Base-by-base conservation (phyloP, 192 early-diverging fungal species). In the Mortierella hygrophila region DNA sequence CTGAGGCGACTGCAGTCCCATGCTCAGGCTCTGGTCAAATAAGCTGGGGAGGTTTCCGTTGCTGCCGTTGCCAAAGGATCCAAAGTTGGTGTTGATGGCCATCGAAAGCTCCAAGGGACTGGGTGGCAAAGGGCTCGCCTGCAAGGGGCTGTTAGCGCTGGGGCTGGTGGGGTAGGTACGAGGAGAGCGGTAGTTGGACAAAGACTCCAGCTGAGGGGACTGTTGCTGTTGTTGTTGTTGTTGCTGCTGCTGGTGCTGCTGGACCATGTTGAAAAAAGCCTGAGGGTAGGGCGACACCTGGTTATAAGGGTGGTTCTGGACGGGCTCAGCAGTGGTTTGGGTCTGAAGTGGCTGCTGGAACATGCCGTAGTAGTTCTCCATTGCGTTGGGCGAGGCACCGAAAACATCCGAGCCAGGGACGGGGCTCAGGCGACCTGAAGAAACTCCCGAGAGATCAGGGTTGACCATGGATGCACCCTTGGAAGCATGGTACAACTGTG, bases 211-310 rank as follows among this genome's bases (percentile, higher is more conserved):
- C 26, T 75, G 74, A 32, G 72, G 78, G 16, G 55, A 49, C 0
- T 68, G 57, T 42, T 82, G 49, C 18, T 20, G 49, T 46, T 11
- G 60, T 10, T 52, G 73, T 29, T 75, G 74, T 15, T 52, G 69
- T 23, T 83, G 47, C 46, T 11, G 60, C 20, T 52, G 73, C 42
- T 75, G 74, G 15, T 52, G 69, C 35, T 83, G 77, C 35, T 38
- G 68, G 41, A 75, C 68, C 37, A 68, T 75, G 32, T 72, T 78
- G 32, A 75, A 70, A 0, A 44, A 38, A 2, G 84, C 75, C 46
- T 81, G 78, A 23, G 84, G 84, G 41, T 86, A 81, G 44, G 84
- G 84, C 20, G 84, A 74, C 42, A 77, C 78, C 23, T 80, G 78
- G 16, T 71, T 60, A 74, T 86, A 81, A 13, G 84, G 84, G 29